A percentile compares a stretch with the other conserved stretches of the same genome.
Conservation (phyloP, 371 early-diverging fungal species). For the Chytridiales sp. region DNA sequence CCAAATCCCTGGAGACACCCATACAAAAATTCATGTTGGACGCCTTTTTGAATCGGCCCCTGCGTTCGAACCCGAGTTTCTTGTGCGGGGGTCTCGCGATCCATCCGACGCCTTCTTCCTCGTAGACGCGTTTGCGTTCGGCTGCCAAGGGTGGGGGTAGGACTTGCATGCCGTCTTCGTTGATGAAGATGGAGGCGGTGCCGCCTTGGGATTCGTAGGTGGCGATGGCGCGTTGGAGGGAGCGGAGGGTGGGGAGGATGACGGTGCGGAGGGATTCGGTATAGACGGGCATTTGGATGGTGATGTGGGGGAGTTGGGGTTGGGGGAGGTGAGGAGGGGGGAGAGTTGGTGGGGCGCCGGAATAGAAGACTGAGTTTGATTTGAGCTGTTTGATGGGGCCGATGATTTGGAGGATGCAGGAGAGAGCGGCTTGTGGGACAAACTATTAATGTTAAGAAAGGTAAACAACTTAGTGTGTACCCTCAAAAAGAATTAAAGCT, state of each 20-base stretch:
- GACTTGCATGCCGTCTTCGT: constrained; percentile 32
- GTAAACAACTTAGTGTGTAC: neutral
- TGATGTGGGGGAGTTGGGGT: constrained; percentile 18
- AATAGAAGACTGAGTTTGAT: constrained; percentile 17
- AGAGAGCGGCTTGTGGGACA: constrained; percentile 5
- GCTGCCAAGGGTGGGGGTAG: constrained; percentile 12
- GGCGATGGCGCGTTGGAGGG: constrained; percentile 21
- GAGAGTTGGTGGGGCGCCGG: constrained; percentile 15
- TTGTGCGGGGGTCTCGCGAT: constrained; percentile 22
- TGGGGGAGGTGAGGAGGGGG: neutral
- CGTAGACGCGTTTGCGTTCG: constrained; percentile 17
- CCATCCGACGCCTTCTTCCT: constrained; percentile 20
- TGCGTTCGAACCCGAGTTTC: constrained; percentile 20
- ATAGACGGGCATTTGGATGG: constrained; percentile 30
- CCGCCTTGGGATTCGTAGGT: constrained; percentile 31
- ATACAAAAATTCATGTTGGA: constrained; percentile 29
- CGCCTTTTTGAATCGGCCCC: constrained; percentile 26
- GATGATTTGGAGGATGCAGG: constrained; percentile 10
- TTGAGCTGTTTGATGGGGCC: constrained; percentile 20
- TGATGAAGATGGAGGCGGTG: constrained; percentile 18
- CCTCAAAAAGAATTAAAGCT: no score
- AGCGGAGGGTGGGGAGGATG: constrained; percentile 24
- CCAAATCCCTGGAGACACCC: constrained; percentile 9
- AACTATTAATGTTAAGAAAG: neutral
- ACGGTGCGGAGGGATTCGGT: constrained; percentile 20